A percentile compares a stretch with the other conserved stretches of the same genome.
Evolutionary conservation across 2,329 filamentous ascomycete species (phyloP).

Genomic region (Aureobasidium leucospermi): DNA sequence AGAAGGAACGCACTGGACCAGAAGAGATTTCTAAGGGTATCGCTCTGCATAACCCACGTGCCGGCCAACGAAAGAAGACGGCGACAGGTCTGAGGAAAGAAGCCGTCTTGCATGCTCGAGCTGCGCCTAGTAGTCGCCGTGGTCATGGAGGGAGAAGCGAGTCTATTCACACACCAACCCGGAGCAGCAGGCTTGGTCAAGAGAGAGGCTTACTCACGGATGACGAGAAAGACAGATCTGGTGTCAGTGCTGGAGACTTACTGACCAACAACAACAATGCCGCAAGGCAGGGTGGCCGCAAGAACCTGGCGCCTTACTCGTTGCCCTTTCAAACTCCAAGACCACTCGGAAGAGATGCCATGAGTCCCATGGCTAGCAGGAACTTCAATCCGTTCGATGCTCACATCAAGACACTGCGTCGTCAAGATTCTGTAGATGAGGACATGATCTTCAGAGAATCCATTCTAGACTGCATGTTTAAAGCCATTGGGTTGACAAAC

Average conservation of each 20-base stretch:
- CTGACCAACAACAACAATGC: conserved; percentile 65
- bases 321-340: conserved; percentile 39
- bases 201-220: neutral
- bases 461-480: conserved; percentile 92
- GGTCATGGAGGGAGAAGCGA: conserved; percentile 5
- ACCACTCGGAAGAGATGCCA: conserved; percentile 29
- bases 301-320: conserved; percentile 38
- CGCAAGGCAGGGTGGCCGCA: conserved; percentile 52
- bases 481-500: conserved; percentile 75
- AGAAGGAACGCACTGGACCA: conserved; percentile 71
- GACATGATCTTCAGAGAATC: conserved; percentile 83
- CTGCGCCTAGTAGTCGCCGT: conserved; percentile 25
- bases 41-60: conserved; percentile 76
- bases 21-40: conserved; percentile 89
- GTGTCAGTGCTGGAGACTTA: conserved; percentile 57
- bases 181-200: neutral
- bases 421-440: conserved; percentile 78
- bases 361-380: conserved; percentile 39
- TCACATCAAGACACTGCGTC: conserved; percentile 44
- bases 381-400: conserved; percentile 34
- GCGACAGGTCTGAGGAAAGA: conserved; percentile 73
- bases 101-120: conserved; percentile 61
- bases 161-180: conserved; percentile 3
- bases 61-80: conserved; percentile 60
- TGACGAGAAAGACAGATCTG: conserved; percentile 27